phyloP scores from a whole-genome alignment of 257 asterid genomes.

The Solanum lycopersicoides region DNA sequence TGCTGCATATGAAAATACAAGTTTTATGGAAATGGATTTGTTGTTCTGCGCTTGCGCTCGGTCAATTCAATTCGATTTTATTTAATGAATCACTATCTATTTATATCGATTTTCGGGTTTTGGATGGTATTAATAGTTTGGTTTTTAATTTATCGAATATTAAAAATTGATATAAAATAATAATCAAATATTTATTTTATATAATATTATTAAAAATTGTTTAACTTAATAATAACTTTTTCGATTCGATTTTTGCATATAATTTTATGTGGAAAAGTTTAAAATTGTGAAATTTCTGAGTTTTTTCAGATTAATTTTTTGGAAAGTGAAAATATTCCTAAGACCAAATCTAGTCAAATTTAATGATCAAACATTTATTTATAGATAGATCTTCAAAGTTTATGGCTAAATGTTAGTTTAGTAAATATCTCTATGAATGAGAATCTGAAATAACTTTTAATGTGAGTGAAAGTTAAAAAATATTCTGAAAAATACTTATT shows the following conservation, averaged over 20 bases:
- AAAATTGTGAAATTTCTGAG: too few species aligned
- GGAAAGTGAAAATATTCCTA: not conserved
- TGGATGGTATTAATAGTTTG: too few species aligned
- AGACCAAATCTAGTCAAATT: not conserved
- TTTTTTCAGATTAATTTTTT: not conserved
- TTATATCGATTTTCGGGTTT: too few species aligned
- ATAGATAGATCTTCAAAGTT: not conserved
- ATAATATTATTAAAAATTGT: too few species aligned
- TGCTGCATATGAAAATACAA: not conserved
- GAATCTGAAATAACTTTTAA: not conserved
- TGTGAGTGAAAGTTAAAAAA: not conserved
- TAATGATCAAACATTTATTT: too few species aligned
- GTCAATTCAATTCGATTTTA: too few species aligned
- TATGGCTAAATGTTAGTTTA: not conserved
- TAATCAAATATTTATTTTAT: too few species aligned
- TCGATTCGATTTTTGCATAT: accelerated
- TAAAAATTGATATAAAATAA: accelerated
- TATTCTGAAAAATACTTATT: not conserved
- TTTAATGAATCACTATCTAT: too few species aligned
- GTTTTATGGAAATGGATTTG: not conserved
- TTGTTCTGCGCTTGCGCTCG: too few species aligned
- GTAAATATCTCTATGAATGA: not conserved
- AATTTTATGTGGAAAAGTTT: not conserved
- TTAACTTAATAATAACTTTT: too few species aligned
- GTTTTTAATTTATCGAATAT: too few species aligned